phyloP scores from a whole-genome alignment of 1,284 basidiomycete genomes.

The Kwoniella shivajii region DNA sequence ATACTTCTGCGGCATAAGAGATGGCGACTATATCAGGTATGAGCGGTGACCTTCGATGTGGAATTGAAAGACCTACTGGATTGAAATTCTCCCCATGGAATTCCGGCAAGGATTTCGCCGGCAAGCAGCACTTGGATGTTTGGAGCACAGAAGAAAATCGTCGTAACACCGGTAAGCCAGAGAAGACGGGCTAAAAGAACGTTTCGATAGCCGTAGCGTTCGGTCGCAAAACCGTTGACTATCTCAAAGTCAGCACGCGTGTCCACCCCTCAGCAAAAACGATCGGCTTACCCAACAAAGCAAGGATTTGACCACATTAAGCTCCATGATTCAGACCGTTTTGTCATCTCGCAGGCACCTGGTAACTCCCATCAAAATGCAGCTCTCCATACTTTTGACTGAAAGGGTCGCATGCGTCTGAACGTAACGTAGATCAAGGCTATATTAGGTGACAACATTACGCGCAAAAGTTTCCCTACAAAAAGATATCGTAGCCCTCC shows the following conservation, averaged over 20 bases:
- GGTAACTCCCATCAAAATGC: conserved; percentile 44
- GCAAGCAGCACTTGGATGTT: neutral
- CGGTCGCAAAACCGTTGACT: conserved; percentile 53
- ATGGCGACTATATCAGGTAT: conserved; percentile 23
- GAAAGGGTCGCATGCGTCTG: conserved; percentile 50
- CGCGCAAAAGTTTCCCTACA: conserved; percentile 48
- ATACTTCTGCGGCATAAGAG: conserved; percentile 56
- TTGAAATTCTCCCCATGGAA: conserved; percentile 38
- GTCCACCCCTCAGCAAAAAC: too few relatives aligned
- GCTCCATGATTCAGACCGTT: conserved; percentile 54
- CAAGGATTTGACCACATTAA: conserved; percentile 54
- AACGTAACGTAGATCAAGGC: neutral
- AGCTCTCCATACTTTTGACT: conserved; percentile 47
- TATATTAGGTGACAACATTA: neutral
- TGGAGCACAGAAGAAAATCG: conserved; percentile 40
- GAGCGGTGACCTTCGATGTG: too few relatives aligned
- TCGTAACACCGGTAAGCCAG: conserved; percentile 39
- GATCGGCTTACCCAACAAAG: conserved; percentile 38
- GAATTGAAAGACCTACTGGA: neutral
- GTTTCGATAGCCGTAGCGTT: conserved; percentile 52
- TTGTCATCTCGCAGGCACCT: conserved; percentile 57
- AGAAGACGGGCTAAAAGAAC: conserved; percentile 41
- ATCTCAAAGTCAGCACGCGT: neutral
- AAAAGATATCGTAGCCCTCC: conserved; percentile 55
- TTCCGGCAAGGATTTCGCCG: conserved; percentile 26